Evolutionary conservation across 495 filamentous ascomycete genomes (phyloP), one percentile per base, ranked within the genome.

Genomic region (Xylaria grammica): DNA sequence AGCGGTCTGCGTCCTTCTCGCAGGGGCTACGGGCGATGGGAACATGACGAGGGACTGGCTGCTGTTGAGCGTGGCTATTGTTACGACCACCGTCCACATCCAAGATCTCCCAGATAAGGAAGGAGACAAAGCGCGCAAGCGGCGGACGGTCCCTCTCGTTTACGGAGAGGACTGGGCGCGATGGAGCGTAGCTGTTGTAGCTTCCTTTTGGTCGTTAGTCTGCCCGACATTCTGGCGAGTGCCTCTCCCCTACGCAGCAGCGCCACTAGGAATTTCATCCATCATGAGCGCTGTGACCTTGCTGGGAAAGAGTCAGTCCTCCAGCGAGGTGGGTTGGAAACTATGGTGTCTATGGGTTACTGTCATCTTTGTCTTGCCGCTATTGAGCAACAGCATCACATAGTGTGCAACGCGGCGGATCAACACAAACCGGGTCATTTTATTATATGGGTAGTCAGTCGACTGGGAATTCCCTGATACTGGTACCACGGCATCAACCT

Each of bases 91-190:
- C 15, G 64, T 83, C 46, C 77, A 82, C 17, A 61, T 76, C 0
- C 81, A 84, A 62, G 82, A 83, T 56, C 68, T 85, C 15, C 67
- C 70, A 17, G 82, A 84, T 51, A 72, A 75, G 46, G 66, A 46
- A 11, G 82, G 82, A 11, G 83, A 84, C 55, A 55, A 32, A 9
- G 69, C 71, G 2, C 71, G 79, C 1, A 77, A 73, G 10, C 73
- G 82, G 0, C 64, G 59, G 19, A 81, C 81, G 0, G 17, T 76
- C 6, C 81, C 80, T 0, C 52, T 84, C 1, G 64, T 82, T 0
- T 63, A 78, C 13, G 81, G 82, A 1, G 76, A 83, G 22, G 54
- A 20, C 17, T 44, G 60, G 19, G 70, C 81, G 6, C 72, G 84
- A 4, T 76, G 71, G 72, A 65, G 63, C 0, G 69, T 82, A 48